These are phyloP conservation scores for Rhodosporidiobolus sp. DNA, from an alignment of 768 basidiomycete species.

Conservation along the genomic window DNA sequence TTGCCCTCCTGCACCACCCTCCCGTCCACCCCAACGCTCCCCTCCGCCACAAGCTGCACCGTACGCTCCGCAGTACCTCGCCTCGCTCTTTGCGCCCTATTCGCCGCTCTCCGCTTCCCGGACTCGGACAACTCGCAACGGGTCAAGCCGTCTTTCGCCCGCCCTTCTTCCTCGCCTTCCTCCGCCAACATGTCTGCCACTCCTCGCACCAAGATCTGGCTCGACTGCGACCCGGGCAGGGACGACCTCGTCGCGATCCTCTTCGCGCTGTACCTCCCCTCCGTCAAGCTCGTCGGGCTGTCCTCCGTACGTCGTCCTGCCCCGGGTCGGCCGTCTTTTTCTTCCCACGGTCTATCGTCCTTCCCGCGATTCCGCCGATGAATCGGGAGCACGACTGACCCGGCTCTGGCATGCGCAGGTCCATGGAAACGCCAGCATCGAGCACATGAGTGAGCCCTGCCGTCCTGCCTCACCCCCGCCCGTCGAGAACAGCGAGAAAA, in stretches of 20 bases:
- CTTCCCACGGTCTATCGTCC: too few relatives aligned
- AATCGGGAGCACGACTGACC: not conserved
- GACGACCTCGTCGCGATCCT: constrained; percentile 67
- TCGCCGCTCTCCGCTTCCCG: too few relatives aligned
- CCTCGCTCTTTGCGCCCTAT: too few relatives aligned
- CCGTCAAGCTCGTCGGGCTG: constrained; percentile 69
- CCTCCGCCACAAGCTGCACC: too few relatives aligned
- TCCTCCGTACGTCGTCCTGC: constrained; percentile 61
- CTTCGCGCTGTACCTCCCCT: constrained; percentile 64
- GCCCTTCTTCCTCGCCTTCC: not conserved
- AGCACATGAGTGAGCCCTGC: constrained; percentile 50
- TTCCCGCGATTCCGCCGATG: too few relatives aligned
- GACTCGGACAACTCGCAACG: too few relatives aligned
- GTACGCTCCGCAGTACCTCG: too few relatives aligned
- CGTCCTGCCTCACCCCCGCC: not conserved
- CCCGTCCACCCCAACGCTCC: too few relatives aligned
- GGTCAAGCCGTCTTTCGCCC: too few relatives aligned
- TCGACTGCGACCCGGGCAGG: constrained; percentile 31
- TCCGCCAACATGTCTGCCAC: not conserved
- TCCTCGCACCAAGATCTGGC: not conserved
- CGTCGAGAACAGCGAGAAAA: not conserved
- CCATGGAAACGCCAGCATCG: constrained; percentile 68
- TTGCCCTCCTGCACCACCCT: too few relatives aligned
- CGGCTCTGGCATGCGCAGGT: not conserved
- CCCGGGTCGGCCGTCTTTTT: not conserved